Base-by-base conservation (phyloP, 768 basidiomycete genomes). In the Auriscalpium microsporum region DNA sequence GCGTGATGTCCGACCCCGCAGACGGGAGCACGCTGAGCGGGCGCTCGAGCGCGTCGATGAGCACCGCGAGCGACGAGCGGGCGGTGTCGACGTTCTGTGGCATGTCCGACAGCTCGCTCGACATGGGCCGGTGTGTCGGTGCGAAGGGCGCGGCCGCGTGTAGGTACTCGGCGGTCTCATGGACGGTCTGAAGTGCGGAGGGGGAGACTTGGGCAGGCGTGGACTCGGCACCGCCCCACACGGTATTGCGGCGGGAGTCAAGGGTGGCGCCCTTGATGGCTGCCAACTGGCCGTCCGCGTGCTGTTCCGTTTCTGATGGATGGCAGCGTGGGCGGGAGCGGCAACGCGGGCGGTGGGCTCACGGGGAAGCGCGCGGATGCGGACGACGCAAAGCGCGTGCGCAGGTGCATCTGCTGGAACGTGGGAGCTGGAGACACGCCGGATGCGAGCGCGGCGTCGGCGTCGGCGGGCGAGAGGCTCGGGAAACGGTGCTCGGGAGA, bases 211-310 rank as follows among this genome's bases (percentile, higher is more conserved):
- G 23, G 28, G 51, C 51, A 19, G 51, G 40, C 19, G 17, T n/a
- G 21, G 38, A 6, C 10, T 52, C 9, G 51, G 40, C 40, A 7
- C 40, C 40, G 11, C 40, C 40, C 40, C 40, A 42, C 13, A 42
- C 40, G 16, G 80, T 80, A 60, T 79, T 80, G 56, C 79, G 70
- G 45, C 73, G 69, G n/a, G n/a, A n/a, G n/a, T n/a, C n/a, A n/a
- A n/a, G n/a, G n/a, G n/a, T n/a, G n/a, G n/a, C n/a, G n/a, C n/a
- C n/a, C n/a, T n/a, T n/a, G n/a, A n/a, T n/a, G n/a, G n/a, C n/a
- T n/a, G n/a, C n/a, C n/a, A n/a, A n/a, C n/a, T n/a, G n/a, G n/a
- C n/a, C n/a, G n/a, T n/a, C n/a, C n/a, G n/a, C n/a, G n/a, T n/a
- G n/a, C n/a, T n/a, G n/a, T n/a, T n/a, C n/a, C n/a, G n/a, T n/a